A percentile compares a stretch with the other conserved stretches of the same genome.
phyloP scores from a whole-genome alignment of 495 filamentous ascomycete species.

The Hypoxylon fuscum region DNA sequence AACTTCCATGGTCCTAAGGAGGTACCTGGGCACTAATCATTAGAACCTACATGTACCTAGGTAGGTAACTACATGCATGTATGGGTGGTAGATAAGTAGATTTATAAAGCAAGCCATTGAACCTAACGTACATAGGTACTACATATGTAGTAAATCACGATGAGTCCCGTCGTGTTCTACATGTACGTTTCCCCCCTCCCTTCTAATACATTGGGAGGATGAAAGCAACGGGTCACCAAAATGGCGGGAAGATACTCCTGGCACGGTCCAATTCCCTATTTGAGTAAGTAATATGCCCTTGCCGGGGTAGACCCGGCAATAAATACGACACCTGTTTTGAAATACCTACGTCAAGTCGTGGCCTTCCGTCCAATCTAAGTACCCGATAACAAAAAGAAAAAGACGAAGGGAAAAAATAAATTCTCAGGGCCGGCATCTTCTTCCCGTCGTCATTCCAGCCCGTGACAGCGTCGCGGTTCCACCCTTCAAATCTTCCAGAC shows the following conservation, averaged over 20 bases:
- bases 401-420: background rate
- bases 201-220: no score
- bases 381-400: background rate
- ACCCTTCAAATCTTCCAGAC: constrained; percentile 13
- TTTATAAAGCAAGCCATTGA: no score
- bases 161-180: no score
- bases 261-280: constrained; percentile 5
- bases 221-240: no score
- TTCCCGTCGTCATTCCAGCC: constrained; percentile 34
- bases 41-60: no score
- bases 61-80: no score
- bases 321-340: background rate
- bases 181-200: no score
- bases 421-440: constrained; percentile 26
- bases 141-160: no score
- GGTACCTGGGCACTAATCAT: no score
- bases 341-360: constrained; percentile 1
- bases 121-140: no score
- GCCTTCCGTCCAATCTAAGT: background rate
- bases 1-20: no score
- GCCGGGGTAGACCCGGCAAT: constrained; percentile 8
- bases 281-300: constrained; percentile 1
- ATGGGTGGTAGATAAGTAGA: no score
- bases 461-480: constrained; percentile 23
- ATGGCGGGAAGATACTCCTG: constrained; percentile 44